Evolutionary conservation across 805 yeast species (phyloP).

Genomic region (Zygosaccharomyces bisporus): DNA sequence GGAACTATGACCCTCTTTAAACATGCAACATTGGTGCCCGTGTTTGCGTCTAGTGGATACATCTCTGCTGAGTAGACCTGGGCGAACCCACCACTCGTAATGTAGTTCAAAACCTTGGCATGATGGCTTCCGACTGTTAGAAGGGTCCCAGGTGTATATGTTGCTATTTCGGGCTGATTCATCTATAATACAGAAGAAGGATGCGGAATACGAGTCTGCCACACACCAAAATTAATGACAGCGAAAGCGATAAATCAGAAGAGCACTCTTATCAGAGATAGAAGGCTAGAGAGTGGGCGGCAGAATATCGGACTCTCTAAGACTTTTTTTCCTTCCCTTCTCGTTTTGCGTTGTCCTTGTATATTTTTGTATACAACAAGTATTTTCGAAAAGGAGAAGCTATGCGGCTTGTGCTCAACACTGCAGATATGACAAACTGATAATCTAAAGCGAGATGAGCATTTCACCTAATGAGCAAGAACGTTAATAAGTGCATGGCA

Average conservation of each 20-base stretch:
- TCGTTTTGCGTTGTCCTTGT: neutral
- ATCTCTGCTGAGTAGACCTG: constrained; percentile 82
- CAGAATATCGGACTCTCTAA: neutral
- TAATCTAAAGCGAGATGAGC: too few relatives aligned
- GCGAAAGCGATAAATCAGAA: neutral
- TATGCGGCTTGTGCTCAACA: constrained; percentile 4
- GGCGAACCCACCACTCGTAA: constrained; percentile 94
- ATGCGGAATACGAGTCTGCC: constrained; percentile 1
- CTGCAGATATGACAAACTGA: neutral
- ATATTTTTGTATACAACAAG: constrained; percentile 1
- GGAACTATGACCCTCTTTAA: constrained; percentile 95
- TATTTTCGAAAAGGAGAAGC: constrained; percentile 7
- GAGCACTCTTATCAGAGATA: neutral
- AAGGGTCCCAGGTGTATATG: constrained; percentile 71
- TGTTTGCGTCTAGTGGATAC: constrained; percentile 50
- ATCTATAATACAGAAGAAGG: constrained; percentile 14
- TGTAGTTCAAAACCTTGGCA: constrained; percentile 62
- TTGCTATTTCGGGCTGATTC: constrained; percentile 53
- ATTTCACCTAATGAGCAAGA: too few relatives aligned
- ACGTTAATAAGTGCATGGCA: too few relatives aligned
- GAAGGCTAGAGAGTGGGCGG: neutral
- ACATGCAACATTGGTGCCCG: constrained; percentile 62
- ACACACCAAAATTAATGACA: constrained; percentile 1
- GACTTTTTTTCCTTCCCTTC: neutral
- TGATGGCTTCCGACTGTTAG: constrained; percentile 82